Evolutionary conservation across 306 rosid genomes (phyloP).

Genomic region (Ormosia emarginata): DNA sequence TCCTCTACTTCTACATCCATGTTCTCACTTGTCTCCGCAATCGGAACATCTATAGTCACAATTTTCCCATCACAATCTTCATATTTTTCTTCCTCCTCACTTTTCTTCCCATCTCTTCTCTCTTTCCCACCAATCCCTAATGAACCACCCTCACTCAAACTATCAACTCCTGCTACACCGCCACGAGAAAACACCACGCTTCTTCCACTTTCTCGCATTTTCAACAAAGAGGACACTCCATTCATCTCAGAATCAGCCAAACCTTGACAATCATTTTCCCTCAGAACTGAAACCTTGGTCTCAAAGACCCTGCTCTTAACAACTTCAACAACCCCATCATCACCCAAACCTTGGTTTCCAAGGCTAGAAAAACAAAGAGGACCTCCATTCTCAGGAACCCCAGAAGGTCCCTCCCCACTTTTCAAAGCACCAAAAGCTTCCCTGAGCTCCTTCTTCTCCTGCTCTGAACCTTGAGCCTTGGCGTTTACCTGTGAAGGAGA

Average conservation of each 20-base stretch:
- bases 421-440: slow-evolving; percentile 25
- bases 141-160: background rate
- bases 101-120: background rate
- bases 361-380: slow-evolving; percentile 19
- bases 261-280: slow-evolving; percentile 29
- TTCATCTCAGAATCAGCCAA: slow-evolving; percentile 43
- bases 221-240: slow-evolving; percentile 38
- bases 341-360: slow-evolving; percentile 26
- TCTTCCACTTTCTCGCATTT: slow-evolving; percentile 28
- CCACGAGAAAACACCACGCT: background rate
- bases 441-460: slow-evolving; percentile 22
- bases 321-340: slow-evolving; percentile 21
- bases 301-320: slow-evolving; percentile 34
- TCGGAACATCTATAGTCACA: slow-evolving; percentile 37
- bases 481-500: slow-evolving; percentile 22
- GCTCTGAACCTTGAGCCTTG: slow-evolving; percentile 13
- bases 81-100: slow-evolving; percentile 12
- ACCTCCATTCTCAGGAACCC: slow-evolving; percentile 16
- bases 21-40: slow-evolving; percentile 38
- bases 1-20: slow-evolving; percentile 41
- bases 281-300: slow-evolving; percentile 18
- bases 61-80: slow-evolving; percentile 16
- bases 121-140: background rate
- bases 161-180: background rate
- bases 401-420: background rate